These are phyloP conservation scores for Epichloe sibirici DNA, from an alignment of 2,329 filamentous ascomycete species.

Conservation along the genomic window DNA sequence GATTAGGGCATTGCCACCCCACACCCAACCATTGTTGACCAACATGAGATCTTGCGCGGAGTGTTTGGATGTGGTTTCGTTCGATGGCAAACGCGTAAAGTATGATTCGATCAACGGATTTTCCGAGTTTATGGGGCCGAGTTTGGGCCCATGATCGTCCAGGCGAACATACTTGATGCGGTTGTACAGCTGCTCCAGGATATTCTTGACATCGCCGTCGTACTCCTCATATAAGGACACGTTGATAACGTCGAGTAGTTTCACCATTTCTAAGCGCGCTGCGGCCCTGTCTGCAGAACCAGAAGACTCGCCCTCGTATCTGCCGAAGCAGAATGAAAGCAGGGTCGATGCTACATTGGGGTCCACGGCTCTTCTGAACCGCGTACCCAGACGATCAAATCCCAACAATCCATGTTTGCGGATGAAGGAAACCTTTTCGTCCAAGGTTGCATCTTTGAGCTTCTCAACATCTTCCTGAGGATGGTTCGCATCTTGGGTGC, in stretches of 20 bases:
- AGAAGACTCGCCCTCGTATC: constrained; percentile 39
- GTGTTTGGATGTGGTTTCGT: constrained; percentile 66
- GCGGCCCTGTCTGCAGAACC: constrained; percentile 35
- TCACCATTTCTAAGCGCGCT: constrained; percentile 41
- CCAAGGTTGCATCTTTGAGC: constrained; percentile 31
- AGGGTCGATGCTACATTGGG: constrained; percentile 54
- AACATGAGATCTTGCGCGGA: constrained; percentile 66
- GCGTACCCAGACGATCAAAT: constrained; percentile 63
- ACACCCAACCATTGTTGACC: constrained; percentile 97
- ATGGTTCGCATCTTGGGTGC: constrained; percentile 30
- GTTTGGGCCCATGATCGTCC: constrained; percentile 82
- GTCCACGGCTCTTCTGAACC: constrained; percentile 61
- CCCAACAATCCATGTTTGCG: constrained; percentile 58
- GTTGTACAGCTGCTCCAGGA: constrained; percentile 85
- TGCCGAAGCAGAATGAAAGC: constrained; percentile 36
- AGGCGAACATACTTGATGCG: constrained; percentile 88
- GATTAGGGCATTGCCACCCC: constrained; percentile 87
- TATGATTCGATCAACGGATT: constrained; percentile 87
- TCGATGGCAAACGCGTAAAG: constrained; percentile 78
- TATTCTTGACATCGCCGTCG: constrained; percentile 68
- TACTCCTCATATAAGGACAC: constrained; percentile 86
- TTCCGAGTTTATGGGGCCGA: constrained; percentile 63
- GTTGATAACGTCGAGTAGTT: constrained; percentile 73
- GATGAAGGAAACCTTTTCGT: constrained; percentile 49
- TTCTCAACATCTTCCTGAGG: constrained; percentile 30